A percentile compares a stretch with the other conserved stretches of the same genome.
Evolutionary conservation across 2,329 filamentous ascomycete species (phyloP).

Genomic region (Fusarium sp.): DNA sequence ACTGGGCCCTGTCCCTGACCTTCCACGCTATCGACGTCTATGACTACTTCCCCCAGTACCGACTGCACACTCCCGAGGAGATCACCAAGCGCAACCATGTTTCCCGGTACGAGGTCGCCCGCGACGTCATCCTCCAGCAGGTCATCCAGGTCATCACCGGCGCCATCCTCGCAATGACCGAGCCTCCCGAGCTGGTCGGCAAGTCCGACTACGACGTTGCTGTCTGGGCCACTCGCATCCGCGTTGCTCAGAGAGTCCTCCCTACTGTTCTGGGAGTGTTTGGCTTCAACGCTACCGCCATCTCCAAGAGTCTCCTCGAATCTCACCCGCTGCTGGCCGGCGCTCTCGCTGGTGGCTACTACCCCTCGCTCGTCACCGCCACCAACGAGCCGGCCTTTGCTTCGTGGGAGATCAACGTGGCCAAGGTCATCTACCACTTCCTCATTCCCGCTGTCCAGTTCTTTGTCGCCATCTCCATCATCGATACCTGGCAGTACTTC

Average conservation of each 20-base stretch:
- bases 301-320: constrained; percentile 80
- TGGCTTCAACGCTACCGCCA: constrained; percentile 79
- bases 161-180: constrained; percentile 74
- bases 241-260: constrained; percentile 82
- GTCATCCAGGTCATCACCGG: constrained; percentile 85
- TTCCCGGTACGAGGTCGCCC: constrained; percentile 84
- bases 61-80: constrained; percentile 94
- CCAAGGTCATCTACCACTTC: constrained; percentile 83
- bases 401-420: constrained; percentile 81
- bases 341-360: constrained; percentile 82
- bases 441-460: constrained; percentile 84
- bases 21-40: constrained; percentile 90
- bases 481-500: constrained; percentile 99
- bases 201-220: constrained; percentile 88
- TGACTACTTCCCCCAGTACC: constrained; percentile 90
- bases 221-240: constrained; percentile 87
- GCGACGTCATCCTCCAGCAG: constrained; percentile 93
- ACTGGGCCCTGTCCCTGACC: constrained; percentile 87
- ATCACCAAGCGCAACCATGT: constrained; percentile 89
- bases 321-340: constrained; percentile 81
- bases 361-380: constrained; percentile 76
- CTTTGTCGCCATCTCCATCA: constrained; percentile 75
- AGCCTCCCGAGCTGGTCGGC: constrained; percentile 79
- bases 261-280: constrained; percentile 77
- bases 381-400: constrained; percentile 80